Conservation (phyloP, 805 yeast species). For the Metschnikowia reukaufii region DNA sequence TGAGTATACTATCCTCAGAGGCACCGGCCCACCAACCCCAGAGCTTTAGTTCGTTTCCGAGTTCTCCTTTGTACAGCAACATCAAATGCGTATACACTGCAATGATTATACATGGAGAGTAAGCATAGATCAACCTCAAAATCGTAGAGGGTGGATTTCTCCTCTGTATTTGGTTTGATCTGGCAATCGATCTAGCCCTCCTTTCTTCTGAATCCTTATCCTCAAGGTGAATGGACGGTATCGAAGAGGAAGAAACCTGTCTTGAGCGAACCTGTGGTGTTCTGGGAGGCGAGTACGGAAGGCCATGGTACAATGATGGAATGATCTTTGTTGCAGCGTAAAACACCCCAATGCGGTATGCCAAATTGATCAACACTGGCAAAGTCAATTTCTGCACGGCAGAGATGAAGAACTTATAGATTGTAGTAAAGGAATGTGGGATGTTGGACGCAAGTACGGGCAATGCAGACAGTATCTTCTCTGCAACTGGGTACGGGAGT, state of each 20-base stretch:
- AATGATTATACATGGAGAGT: constrained; percentile 89
- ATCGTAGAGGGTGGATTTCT: constrained; percentile 28
- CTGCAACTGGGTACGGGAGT: constrained; percentile 35
- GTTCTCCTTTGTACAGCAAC: constrained; percentile 81
- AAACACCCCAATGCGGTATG: constrained; percentile 83
- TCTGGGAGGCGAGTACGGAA: constrained; percentile 41
- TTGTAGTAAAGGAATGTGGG: constrained; percentile 52
- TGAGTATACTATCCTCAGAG: constrained; percentile 24
- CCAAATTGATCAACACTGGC: constrained; percentile 76
- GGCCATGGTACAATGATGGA: constrained; percentile 61
- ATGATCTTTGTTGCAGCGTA: constrained; percentile 92
- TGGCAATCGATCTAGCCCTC: neutral
- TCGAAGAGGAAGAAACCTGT: constrained; percentile 30
- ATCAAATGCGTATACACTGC: constrained; percentile 94
- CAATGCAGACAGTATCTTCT: constrained; percentile 29
- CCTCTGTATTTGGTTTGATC: neutral
- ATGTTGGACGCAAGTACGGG: constrained; percentile 52
- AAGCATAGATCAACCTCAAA: constrained; percentile 70
- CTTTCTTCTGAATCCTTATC: constrained; percentile 6
- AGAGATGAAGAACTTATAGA: constrained; percentile 53
- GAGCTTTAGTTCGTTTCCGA: constrained; percentile 59
- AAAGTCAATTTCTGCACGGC: constrained; percentile 69
- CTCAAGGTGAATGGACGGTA: constrained; percentile 16
- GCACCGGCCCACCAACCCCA: constrained; percentile 53
- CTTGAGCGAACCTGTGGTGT: constrained; percentile 39